These are phyloP conservation scores for Pythium guiyangense DNA, from an alignment of 352 stramenopile species.

Conservation along the genomic window DNA sequence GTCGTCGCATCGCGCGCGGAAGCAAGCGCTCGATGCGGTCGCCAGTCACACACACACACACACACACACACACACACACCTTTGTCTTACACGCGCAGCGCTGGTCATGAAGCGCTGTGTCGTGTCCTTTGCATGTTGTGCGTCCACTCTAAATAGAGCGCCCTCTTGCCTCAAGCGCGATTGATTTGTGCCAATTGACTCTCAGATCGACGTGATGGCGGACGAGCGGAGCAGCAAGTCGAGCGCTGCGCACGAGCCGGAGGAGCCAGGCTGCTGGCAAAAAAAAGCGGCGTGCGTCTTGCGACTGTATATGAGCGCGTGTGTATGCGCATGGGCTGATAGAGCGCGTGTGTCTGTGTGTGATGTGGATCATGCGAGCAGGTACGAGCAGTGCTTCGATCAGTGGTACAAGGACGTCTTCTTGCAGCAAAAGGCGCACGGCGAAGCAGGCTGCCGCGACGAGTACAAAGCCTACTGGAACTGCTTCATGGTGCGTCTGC, in stretches of 20 bases:
- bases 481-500: conserved; percentile 55
- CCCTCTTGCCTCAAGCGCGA: not conserved
- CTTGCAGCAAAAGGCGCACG: conserved; percentile 70
- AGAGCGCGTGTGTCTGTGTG: not conserved
- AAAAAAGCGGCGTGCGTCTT: conserved; percentile 52
- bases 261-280: conserved; percentile 63
- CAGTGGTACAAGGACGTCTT: conserved; percentile 86
- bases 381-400: conserved; percentile 85
- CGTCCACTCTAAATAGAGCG: conserved; percentile 16
- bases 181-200: not conserved
- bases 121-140: not conserved
- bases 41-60: not conserved
- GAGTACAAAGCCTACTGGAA: conserved; percentile 77
- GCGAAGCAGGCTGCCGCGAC: conserved; percentile 66
- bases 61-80: not conserved
- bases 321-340: not conserved
- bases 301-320: not conserved
- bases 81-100: not conserved
- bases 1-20: not conserved
- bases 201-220: not conserved
- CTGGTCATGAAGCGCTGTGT: not conserved
- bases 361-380: conserved; percentile 7
- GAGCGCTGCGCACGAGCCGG: not conserved
- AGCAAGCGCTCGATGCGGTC: not conserved
- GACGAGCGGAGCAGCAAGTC: not conserved